Evolutionary conservation across 2,329 filamentous ascomycete species (phyloP), one percentile per base, ranked within the genome.

Genomic region (Beauveria varroae): DNA sequence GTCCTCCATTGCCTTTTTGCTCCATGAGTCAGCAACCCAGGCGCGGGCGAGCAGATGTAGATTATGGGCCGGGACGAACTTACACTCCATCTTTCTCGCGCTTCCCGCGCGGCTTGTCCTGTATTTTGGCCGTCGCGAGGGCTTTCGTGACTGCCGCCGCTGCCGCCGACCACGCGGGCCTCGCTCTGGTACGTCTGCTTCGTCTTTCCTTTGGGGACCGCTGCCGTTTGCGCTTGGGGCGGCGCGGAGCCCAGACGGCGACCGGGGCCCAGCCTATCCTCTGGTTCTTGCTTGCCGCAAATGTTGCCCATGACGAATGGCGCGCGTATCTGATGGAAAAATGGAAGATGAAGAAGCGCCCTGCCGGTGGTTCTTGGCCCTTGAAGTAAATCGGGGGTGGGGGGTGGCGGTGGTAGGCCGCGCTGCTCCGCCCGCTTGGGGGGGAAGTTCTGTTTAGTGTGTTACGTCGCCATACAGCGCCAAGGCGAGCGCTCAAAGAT

Each of bases 251-350:
- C 88, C 60, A 96, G 80, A 43, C 86, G 83, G 59, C 90, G 88
- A 63, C 91, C 91, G 54, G 89, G 87, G 59, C 84, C 83, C 57
- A 84, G 76, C 77, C 92, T 95, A 73, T 84, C 79, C 67, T 89
- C 86, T 64, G 83, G 76, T 37, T 84, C 77, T 86, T 90, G 81
- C 73, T 91, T 92, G 72, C 91, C 90, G 78, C 90, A 96, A 75
- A 91, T 82, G 73, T 91, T 93, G 63, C 93, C 93, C 93, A 97
- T 96, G 9, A 26, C 16, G 18, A 9, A 51, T 34, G 30, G n/a
- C n/a, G n/a, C 30, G 14, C 12, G 14, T 34, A 14, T 51, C 6
- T 22, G 18, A 14, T 20, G 26, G 26, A 4, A 20, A 20, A n/a
- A 1, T n/a, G 28, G 18, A 14, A 28, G 26, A 20, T n/a, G 26